Percentiles rank a stretch among this genome's conserved stretches.
phyloP scores from a whole-genome alignment of 1,284 basidiomycete species.

The Farysia itapuensis region DNA sequence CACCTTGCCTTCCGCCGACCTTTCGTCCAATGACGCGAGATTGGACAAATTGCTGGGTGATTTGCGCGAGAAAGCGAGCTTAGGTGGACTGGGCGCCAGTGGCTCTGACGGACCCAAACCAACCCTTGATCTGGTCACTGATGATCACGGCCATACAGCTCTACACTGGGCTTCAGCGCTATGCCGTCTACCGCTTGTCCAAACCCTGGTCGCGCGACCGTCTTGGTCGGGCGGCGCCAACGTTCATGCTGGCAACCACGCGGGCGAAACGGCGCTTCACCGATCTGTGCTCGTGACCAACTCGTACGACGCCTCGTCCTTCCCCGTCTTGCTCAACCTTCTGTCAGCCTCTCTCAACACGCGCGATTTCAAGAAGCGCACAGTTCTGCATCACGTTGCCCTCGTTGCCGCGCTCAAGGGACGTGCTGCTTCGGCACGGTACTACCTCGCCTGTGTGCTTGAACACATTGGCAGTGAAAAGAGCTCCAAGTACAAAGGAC shows the following conservation, averaged over 20 bases:
- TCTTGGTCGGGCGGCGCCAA: slow-evolving; percentile 58
- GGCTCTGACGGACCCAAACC: slow-evolving; percentile 69
- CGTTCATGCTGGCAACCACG: slow-evolving; percentile 68
- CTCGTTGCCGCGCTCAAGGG: slow-evolving; percentile 88
- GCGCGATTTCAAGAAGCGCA: slow-evolving; percentile 83
- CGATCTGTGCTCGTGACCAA: slow-evolving; percentile 87
- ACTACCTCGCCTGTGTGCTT: slow-evolving; percentile 89
- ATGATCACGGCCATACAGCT: slow-evolving; percentile 92
- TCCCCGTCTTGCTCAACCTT: slow-evolving; percentile 69
- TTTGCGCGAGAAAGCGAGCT: slow-evolving; percentile 31
- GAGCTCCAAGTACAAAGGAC: slow-evolving; percentile 61
- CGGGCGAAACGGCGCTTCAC: slow-evolving; percentile 91
- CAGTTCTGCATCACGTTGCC: slow-evolving; percentile 91
- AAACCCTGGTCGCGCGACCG: slow-evolving; percentile 65
- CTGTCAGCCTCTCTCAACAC: slow-evolving; percentile 79
- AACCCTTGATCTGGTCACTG: slow-evolving; percentile 68
- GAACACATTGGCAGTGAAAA: slow-evolving; percentile 66
- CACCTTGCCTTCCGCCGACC: slow-evolving; percentile 4
- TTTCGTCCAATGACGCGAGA: slow-evolving; percentile 15
- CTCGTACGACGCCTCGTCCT: slow-evolving; percentile 74
- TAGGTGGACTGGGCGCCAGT: slow-evolving; percentile 65
- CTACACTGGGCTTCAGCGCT: slow-evolving; percentile 90
- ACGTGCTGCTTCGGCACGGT: slow-evolving; percentile 77
- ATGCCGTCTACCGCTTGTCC: slow-evolving; percentile 64
- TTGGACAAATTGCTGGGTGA: slow-evolving; percentile 35